Conservation (phyloP, 1,139 yeast genomes). For the Geotrichum carabidarum region DNA sequence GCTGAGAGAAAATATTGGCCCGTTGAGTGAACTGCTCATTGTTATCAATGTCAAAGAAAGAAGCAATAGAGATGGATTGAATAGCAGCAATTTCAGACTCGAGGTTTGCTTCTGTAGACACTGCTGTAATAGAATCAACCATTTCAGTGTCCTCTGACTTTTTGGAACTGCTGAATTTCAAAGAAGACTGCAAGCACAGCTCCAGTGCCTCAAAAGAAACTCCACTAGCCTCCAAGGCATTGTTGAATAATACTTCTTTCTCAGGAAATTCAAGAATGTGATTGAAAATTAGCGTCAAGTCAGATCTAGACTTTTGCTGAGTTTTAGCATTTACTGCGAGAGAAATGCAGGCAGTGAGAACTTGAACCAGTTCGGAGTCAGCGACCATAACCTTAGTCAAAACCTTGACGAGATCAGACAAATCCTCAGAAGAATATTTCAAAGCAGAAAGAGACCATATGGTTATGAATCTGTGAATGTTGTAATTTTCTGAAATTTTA, state of each 20-base stretch:
- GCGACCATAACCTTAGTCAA: conserved; percentile 27
- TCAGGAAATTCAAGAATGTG: conserved; percentile 38
- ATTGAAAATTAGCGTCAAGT: conserved; percentile 25
- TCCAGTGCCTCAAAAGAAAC: conserved; percentile 55
- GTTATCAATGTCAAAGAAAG: conserved; percentile 42
- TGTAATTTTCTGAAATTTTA: conserved; percentile 30
- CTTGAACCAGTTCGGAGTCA: conserved; percentile 20
- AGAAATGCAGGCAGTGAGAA: conserved; percentile 16
- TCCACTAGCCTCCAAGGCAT: conserved; percentile 40
- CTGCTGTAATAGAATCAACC: conserved; percentile 4
- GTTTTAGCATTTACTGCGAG: conserved; percentile 10
- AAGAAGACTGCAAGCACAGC: conserved; percentile 60
- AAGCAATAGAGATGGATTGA: conserved; percentile 20
- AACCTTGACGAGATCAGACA: conserved; percentile 28
- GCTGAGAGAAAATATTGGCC: conserved; percentile 40
- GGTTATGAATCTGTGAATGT: conserved; percentile 32
- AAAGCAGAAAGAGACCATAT: conserved; percentile 31
- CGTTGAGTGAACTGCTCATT: conserved; percentile 46
- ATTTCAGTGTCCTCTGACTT: conserved; percentile 8
- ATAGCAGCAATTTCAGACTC: conserved; percentile 9
- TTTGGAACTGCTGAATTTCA: conserved; percentile 30
- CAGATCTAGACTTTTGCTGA: conserved; percentile 4
- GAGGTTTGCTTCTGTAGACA: conserved; percentile 7
- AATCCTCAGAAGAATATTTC: conserved; percentile 24
- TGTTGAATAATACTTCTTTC: conserved; percentile 42